Base-by-base conservation (phyloP, 495 filamentous ascomycete genomes). In the Hypoxylon perforatum region DNA sequence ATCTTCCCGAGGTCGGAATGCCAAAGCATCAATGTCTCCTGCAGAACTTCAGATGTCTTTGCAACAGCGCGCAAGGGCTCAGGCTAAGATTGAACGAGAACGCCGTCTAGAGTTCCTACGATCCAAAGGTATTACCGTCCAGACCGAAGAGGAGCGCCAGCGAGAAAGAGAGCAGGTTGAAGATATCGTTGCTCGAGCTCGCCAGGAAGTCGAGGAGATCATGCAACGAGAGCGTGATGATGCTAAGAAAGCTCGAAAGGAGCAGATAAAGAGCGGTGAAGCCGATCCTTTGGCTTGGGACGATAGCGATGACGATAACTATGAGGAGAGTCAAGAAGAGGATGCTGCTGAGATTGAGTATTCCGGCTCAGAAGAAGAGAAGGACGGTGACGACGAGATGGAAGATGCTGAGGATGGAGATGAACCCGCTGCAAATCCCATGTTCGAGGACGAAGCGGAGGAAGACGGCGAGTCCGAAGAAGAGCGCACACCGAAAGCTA, bases 91-190 rank as follows among this genome's bases (percentile, higher is more conserved):
- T 30, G 93, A 94, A 72, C 84, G 92, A n/a, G 87, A 88, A 44
- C 90, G 92, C 66, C 89, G 88, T 57, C 84, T 98, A 14, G 86
- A 91, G 60, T 86, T 90, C 60, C 81, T 98, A 21, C 83, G 85
- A 55, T 87, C 88, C 17, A 91, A 89, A 73, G 95, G 95, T 28
- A 82, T 98, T 14, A 79, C 90, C 41, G 81, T 97, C n/a, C 90
- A 91, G 66, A 97, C 92, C 1, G 86, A 88, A 4, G 95, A 97
- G 75, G 93, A 99, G 67, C 84, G 91, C 58, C 88, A 91, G 64
- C 87, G 87, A 11, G 90, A 94, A 73, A 67, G 86, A 72, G 87
- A 89, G 22, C 87, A 93, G 59, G 85, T 97, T 18, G 96, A 98
- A 63, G 88, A 97, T 65, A 82, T 97, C 36, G 82, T 99, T 30